Percentiles rank a stretch among this genome's conserved stretches.
Conservation (phyloP, 305 asterid genomes). For the Plantago lanceolata region DNA sequence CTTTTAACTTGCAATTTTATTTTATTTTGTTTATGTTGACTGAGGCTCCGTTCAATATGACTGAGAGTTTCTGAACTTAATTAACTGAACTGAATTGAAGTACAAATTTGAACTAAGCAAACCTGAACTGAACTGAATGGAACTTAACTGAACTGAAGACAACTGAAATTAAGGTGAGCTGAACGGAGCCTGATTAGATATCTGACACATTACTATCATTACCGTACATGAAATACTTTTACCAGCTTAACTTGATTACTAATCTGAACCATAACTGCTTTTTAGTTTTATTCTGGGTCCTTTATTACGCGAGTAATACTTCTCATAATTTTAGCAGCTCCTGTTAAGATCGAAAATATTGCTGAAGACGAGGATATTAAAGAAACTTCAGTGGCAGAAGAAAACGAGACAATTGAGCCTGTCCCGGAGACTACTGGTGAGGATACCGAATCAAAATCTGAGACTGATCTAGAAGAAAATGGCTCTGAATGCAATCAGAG, state of each 20-base stretch:
- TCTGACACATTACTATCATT: no score
- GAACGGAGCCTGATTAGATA: no score
- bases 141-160: no score
- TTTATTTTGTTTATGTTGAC: no score
- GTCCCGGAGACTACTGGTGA: slow-evolving; percentile 36
- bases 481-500: slow-evolving; percentile 25
- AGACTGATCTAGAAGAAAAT: slow-evolving; percentile 29
- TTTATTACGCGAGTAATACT: slow-evolving; percentile 4
- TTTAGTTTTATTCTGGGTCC: slow-evolving; percentile 4
- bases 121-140: no score
- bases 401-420: slow-evolving; percentile 30
- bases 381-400: slow-evolving; percentile 39
- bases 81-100: no score
- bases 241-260: neutral
- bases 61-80: no score
- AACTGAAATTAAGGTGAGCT: no score
- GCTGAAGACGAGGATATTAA: slow-evolving; percentile 33
- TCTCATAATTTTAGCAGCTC: slow-evolving; percentile 32
- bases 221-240: no score
- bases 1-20: no score
- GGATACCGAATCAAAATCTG: slow-evolving; percentile 30
- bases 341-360: slow-evolving; percentile 30
- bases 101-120: no score
- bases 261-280: neutral
- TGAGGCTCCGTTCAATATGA: no score